Percentiles rank a stretch among this genome's conserved stretches.
phyloP scores from a whole-genome alignment of 2,329 filamentous ascomycete species.

The Colletotrichum sansevieriae region DNA sequence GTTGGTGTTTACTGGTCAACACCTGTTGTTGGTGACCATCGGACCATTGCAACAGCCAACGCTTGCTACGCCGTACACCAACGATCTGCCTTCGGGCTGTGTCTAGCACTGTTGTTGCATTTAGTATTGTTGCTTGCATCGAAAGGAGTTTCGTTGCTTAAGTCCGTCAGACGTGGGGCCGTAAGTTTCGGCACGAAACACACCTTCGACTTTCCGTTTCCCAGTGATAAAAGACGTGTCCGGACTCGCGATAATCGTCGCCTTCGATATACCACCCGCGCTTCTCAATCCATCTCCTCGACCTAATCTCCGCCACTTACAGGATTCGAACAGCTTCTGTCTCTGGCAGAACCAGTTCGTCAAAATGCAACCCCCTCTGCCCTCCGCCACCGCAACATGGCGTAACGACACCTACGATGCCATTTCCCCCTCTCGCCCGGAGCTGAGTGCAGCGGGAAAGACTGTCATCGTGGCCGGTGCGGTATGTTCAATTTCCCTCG shows the following conservation, averaged over 20 bases:
- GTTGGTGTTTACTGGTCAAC: background rate
- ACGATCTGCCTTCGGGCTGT: slow-evolving; percentile 3
- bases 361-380: slow-evolving; percentile 39
- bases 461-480: slow-evolving; percentile 74
- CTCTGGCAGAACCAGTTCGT: background rate
- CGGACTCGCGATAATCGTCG: slow-evolving; percentile 9
- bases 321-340: background rate
- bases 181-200: background rate
- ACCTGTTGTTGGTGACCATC: slow-evolving; percentile 6
- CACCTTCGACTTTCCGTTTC: background rate
- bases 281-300: background rate
- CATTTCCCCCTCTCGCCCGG: slow-evolving; percentile 53
- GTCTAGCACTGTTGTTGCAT: background rate
- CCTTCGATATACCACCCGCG: background rate
- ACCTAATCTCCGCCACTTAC: slow-evolving; percentile 13
- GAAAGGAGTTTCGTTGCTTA: background rate
- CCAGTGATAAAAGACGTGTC: slow-evolving; percentile 26
- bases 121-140: background rate
- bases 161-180: background rate
- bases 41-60: background rate
- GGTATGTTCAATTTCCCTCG: slow-evolving; percentile 57
- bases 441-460: slow-evolving; percentile 56
- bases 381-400: slow-evolving; percentile 42
- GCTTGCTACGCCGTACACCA: slow-evolving; percentile 4
- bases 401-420: slow-evolving; percentile 54